Conservation (phyloP, 352 stramenopile species). For the Phytophthora syringae region DNA sequence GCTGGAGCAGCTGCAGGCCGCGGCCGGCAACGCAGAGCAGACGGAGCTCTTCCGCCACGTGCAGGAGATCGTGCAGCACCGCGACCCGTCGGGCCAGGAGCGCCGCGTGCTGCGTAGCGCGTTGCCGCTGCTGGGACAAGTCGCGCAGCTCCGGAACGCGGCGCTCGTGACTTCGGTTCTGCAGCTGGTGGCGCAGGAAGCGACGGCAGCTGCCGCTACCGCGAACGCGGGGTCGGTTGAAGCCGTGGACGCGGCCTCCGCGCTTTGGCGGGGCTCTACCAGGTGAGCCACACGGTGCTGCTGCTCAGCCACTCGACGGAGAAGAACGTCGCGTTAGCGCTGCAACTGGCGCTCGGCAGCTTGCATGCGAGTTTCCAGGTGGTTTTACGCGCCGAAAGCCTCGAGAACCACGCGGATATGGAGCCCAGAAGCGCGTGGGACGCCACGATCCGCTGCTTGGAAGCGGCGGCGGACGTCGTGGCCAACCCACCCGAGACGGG, state of each 20-base stretch:
- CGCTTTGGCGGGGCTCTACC: constrained; percentile 54
- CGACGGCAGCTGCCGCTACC: not conserved
- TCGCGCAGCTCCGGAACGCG: constrained; percentile 68
- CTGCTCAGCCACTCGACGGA: constrained; percentile 78
- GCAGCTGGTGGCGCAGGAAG: constrained; percentile 53
- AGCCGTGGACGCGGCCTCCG: constrained; percentile 23
- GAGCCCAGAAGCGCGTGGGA: constrained; percentile 41
- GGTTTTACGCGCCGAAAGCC: constrained; percentile 26
- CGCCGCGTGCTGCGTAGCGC: constrained; percentile 49
- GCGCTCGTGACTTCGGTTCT: constrained; percentile 61
- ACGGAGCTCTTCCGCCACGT: constrained; percentile 62
- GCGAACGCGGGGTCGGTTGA: not conserved
- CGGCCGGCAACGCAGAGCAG: constrained; percentile 56
- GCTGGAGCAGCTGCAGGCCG: constrained; percentile 55
- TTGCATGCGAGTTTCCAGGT: constrained; percentile 55
- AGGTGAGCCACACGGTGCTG: constrained; percentile 61
- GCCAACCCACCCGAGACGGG: constrained; percentile 32
- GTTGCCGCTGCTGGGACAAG: constrained; percentile 50
- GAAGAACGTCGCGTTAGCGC: constrained; percentile 67
- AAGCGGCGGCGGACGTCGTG: constrained; percentile 56
- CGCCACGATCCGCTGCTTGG: constrained; percentile 46
- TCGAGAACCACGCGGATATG: constrained; percentile 9
- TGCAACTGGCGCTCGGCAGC: constrained; percentile 50
- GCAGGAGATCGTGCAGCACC: constrained; percentile 69
- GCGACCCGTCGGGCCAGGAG: constrained; percentile 51